phyloP scores from a whole-genome alignment of 192 early-diverging fungal species.

The Gigaspora rosea region DNA sequence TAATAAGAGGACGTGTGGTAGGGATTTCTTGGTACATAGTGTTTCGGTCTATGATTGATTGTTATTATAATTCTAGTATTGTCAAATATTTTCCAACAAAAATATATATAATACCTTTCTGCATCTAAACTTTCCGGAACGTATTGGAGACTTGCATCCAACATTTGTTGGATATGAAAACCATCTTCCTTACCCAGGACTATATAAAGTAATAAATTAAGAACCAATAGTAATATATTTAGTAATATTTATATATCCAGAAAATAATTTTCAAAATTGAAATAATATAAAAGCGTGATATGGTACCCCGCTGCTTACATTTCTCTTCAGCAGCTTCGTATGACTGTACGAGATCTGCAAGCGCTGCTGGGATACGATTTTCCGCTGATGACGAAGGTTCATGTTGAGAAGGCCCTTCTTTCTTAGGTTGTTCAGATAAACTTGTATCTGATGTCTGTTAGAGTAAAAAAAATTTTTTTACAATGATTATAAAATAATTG shows the following conservation, averaged over 20 bases:
- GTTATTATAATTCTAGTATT: no score
- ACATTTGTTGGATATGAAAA: constrained; percentile 66
- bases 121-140: constrained; percentile 83
- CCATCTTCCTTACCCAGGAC: constrained; percentile 49
- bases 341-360: constrained; percentile 57
- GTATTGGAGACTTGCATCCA: constrained; percentile 81
- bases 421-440: constrained; percentile 15
- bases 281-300: constrained; percentile 1
- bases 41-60: constrained; percentile 54
- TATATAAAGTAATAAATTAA: constrained; percentile 17
- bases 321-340: constrained; percentile 57
- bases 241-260: no score
- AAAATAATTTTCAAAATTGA: background rate
- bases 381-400: constrained; percentile 38
- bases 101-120: constrained; percentile 58
- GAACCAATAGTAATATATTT: no score
- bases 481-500: background rate
- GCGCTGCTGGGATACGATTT: constrained; percentile 50
- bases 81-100: no score
- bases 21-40: constrained; percentile 74
- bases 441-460: background rate
- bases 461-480: background rate
- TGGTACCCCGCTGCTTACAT: constrained; percentile 37
- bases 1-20: constrained; percentile 90
- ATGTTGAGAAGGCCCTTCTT: constrained; percentile 17